Evolutionary conservation across 2,329 filamentous ascomycete species (phyloP), one percentile per base, ranked within the genome.

Genomic region (Beauveria pseudobassiana): DNA sequence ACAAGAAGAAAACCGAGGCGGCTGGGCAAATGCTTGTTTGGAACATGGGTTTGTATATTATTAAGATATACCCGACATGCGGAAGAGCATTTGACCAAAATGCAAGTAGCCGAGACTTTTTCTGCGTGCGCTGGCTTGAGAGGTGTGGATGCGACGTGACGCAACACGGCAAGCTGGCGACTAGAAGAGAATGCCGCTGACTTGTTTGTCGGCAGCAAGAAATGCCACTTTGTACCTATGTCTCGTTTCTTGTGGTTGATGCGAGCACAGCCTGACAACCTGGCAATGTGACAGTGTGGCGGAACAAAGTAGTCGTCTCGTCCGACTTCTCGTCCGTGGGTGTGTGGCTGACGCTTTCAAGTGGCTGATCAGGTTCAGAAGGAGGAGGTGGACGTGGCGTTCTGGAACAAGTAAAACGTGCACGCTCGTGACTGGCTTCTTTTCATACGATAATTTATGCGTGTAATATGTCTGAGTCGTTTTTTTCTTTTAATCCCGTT

Each of bases 401-500:
- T 59, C 48, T 59, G 48, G 34, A 59, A 59, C 56, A 42, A 42
- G 34, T 5, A 45, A 52, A 52, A 59, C 56, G 56, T 59, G 56
- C 56, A 45, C 30, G 48, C 34, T 49, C 45, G 38, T 59, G 48
- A 52, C 48, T 59, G 57, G 57, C 38, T n/a, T 42, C 46, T 45
- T 45, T 43, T 50, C 2, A n/a, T n/a, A 14, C 16, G 10, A 38
- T 59, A 26, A 14, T 46, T 45, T 24, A 51, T 26, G 55, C 30
- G 7, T 28, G 24, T 34, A 12, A 7, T n/a, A 7, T n/a, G 20
- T 42, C 40, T 30, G 12, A 16, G 10, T 50, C 30, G 7, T 30
- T 43, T 30, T 52, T 9, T 30, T 18, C 3, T 22, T 22, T 8
- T 42, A 16, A 38, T 34, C 40, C 45, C 28, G n/a, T 51, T 51